phyloP scores from a whole-genome alignment of 192 early-diverging fungal genomes.

The Borealophlyctis nickersoniae region DNA sequence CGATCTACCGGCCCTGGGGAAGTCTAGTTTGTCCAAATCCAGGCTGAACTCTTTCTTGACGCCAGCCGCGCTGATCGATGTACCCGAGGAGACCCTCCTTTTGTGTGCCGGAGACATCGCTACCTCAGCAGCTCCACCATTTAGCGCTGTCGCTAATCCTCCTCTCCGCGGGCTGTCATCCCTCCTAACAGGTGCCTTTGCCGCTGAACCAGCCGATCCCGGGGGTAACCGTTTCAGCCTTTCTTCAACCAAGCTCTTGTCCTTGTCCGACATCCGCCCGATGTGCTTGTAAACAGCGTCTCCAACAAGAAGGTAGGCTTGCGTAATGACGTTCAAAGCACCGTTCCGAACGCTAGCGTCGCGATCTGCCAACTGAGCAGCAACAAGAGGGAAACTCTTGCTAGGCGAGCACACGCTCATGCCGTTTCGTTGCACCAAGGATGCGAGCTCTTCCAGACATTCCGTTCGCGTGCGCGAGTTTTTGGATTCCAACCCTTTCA shows the following conservation, averaged over 20 bases:
- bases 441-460: constrained; percentile 75
- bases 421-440: constrained; percentile 69
- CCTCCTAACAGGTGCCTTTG: not conserved
- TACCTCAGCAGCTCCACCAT: not conserved
- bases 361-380: constrained; percentile 70
- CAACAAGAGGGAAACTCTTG: constrained; percentile 72
- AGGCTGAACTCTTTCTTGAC: constrained; percentile 41
- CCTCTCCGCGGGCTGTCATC: not conserved
- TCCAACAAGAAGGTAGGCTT: constrained; percentile 72
- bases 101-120: constrained; percentile 8
- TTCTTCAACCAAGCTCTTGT: constrained; percentile 77
- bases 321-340: constrained; percentile 66
- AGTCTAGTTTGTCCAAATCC: constrained; percentile 31
- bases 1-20: not conserved
- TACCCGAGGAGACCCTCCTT: not conserved
- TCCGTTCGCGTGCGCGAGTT: constrained; percentile 79
- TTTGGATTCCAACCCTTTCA: constrained; percentile 72
- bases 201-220: not conserved
- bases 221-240: constrained; percentile 59
- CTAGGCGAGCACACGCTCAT: constrained; percentile 58
- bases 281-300: constrained; percentile 72
- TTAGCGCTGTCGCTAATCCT: not conserved
- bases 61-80: not conserved
- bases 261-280: constrained; percentile 73
- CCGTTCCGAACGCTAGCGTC: constrained; percentile 81